Conservation (phyloP, 2,329 filamentous ascomycete genomes). For the Pseudogymnoascus verrucosus region DNA sequence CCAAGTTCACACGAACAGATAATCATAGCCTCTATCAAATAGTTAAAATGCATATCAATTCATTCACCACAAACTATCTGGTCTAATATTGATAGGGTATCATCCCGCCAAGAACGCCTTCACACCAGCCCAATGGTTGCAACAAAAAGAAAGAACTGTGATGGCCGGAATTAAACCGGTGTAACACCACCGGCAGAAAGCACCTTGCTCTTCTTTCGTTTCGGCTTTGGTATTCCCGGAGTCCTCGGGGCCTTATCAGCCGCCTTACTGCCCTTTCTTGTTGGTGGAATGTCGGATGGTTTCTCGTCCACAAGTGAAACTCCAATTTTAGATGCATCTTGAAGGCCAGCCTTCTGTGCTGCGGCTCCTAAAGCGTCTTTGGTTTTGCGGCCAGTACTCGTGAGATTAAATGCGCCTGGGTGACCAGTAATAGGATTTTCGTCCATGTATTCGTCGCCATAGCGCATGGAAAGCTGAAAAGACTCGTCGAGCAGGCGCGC, state of each 20-base stretch:
- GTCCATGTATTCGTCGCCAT: constrained; percentile 58
- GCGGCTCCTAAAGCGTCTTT: constrained; percentile 22
- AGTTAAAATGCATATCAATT: constrained; percentile 1
- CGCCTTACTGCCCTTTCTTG: constrained; percentile 22
- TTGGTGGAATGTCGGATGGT: constrained; percentile 22
- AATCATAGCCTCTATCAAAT: background rate
- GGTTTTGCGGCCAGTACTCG: constrained; percentile 46
- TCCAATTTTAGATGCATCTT: constrained; percentile 14
- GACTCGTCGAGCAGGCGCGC: constrained; percentile 43
- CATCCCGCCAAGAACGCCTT: background rate
- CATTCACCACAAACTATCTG: background rate
- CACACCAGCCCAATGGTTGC: background rate
- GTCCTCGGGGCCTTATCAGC: constrained; percentile 27
- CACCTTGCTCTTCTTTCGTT: constrained; percentile 32
- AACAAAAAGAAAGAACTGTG: background rate
- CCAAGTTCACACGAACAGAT: background rate
- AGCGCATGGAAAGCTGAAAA: constrained; percentile 47
- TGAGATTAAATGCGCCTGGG: constrained; percentile 57
- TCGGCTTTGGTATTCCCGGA: constrained; percentile 28
- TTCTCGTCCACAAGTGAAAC: constrained; percentile 16
- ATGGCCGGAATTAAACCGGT: constrained; percentile 11
- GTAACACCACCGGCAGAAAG: constrained; percentile 18
- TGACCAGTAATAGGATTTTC: constrained; percentile 60
- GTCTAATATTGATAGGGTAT: constrained; percentile 7
- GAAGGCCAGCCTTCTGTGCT: constrained; percentile 14